Evolutionary conservation across 2,329 filamentous ascomycete genomes (phyloP).

Genomic region (Cladosporium sp.): DNA sequence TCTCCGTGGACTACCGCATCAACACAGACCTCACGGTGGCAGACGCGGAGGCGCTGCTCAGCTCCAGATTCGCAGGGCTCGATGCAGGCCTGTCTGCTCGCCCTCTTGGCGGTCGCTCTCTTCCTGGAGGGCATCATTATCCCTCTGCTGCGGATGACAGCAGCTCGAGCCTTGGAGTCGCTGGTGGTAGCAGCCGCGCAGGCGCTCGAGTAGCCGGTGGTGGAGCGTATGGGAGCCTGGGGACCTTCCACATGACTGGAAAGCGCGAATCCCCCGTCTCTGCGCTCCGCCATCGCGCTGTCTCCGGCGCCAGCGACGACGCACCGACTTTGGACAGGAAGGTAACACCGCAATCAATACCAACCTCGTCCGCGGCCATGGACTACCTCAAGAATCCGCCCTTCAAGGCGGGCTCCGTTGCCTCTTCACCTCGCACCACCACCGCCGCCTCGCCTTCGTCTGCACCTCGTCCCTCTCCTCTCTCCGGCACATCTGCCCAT

Average conservation of each 20-base stretch:
- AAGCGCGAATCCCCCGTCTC: conserved; percentile 27
- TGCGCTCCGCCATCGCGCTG: conserved; percentile 22
- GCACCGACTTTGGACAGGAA: conserved; percentile 32
- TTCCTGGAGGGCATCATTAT: conserved; percentile 2
- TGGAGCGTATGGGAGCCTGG: conserved; percentile 29
- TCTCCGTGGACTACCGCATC: conserved; percentile 75
- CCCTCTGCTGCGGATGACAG: conserved; percentile 15
- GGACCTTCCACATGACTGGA: conserved; percentile 26
- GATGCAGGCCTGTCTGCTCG: conserved; percentile 40
- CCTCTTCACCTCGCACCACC: conserved; percentile 54
- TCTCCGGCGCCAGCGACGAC: conserved; percentile 10
- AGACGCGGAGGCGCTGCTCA: conserved; percentile 82
- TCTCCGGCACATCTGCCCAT: conserved; percentile 14
- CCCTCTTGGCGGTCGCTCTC: conserved; percentile 4
- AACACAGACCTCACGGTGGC: conserved; percentile 89
- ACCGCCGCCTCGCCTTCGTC: conserved; percentile 49
- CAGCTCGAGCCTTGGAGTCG: conserved; percentile 15
- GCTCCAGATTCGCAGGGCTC: conserved; percentile 86
- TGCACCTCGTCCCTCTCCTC: conserved; percentile 32
- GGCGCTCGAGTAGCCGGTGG: conserved; percentile 17
- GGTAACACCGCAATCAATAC: conserved; percentile 11
- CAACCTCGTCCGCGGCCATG: conserved; percentile 44
- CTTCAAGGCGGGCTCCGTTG: conserved; percentile 94
- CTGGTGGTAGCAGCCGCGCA: not conserved
- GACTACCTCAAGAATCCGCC: conserved; percentile 85